A percentile compares a stretch with the other conserved stretches of the same genome.
Evolutionary conservation across 805 yeast species (phyloP).

Genomic region (Yarrowia sp.): DNA sequence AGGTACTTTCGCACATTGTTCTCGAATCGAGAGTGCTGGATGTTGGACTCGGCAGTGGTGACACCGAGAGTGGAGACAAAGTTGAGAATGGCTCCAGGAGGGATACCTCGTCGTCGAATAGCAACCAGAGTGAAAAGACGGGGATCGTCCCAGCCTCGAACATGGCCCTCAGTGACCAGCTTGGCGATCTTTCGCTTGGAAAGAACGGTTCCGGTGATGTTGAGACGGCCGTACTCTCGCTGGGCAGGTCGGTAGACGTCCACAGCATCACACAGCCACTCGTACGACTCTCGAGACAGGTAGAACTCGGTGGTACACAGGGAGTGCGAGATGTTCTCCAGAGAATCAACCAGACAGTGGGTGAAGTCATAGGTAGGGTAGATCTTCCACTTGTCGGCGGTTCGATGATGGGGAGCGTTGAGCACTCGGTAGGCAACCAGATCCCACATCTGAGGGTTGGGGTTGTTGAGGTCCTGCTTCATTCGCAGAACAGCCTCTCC

Average conservation of each 20-base stretch:
- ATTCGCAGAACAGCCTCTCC: constrained; percentile 95
- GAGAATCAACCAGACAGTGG: constrained; percentile 96
- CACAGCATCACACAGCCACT: constrained; percentile 95
- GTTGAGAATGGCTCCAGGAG: constrained; percentile 94
- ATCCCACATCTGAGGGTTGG: constrained; percentile 99
- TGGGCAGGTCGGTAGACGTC: constrained; percentile 98
- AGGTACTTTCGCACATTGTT: constrained; percentile 81
- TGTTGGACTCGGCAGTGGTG: constrained; percentile 87
- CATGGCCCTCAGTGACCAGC: constrained; percentile 74
- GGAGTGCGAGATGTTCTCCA: constrained; percentile 94
- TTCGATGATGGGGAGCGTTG: constrained; percentile 90
- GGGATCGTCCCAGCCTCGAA: constrained; percentile 98
- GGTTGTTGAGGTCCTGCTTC: constrained; percentile 88
- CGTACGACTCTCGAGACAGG: constrained; percentile 89
- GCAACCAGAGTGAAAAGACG: constrained; percentile 93
- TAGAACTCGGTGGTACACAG: constrained; percentile 95
- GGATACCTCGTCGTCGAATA: constrained; percentile 94
- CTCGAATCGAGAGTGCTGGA: constrained; percentile 87
- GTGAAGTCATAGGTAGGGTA: constrained; percentile 99
- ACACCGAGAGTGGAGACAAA: constrained; percentile 96
- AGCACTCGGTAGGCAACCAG: constrained; percentile 94
- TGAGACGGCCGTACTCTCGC: constrained; percentile 96
- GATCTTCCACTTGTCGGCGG: constrained; percentile 96
- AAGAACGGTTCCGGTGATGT: constrained; percentile 89
- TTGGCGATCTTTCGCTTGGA: constrained; percentile 95